A percentile compares a stretch with the other conserved stretches of the same genome.
Evolutionary conservation across 768 basidiomycete species (phyloP).

Genomic region (Kwoniella dejecticola): DNA sequence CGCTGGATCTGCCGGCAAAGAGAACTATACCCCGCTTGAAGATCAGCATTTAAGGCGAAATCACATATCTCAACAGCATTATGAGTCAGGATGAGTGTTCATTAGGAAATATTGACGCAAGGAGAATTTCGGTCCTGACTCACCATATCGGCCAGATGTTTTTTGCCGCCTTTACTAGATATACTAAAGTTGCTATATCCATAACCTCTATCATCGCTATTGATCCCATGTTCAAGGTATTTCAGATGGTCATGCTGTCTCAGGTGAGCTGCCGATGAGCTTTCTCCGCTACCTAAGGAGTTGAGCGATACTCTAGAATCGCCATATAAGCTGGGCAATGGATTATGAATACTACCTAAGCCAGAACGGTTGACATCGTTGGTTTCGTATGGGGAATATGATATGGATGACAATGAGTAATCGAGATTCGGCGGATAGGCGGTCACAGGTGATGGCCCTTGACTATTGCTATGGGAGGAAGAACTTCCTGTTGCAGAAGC

Average conservation of each 20-base stretch:
- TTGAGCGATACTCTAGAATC: conserved; percentile 34
- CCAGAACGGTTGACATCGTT: conserved; percentile 9
- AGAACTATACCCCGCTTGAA: too few species aligned
- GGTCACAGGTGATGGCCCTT: conserved; percentile 12
- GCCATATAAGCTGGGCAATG: conserved; percentile 34
- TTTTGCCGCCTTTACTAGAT: conserved; percentile 43
- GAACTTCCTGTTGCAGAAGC: conserved; percentile 5
- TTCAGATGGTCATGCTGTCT: conserved; percentile 34
- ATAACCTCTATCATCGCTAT: conserved; percentile 17
- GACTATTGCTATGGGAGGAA: background rate
- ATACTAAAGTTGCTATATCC: conserved; percentile 39
- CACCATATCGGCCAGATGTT: conserved; percentile 44
- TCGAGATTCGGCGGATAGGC: conserved; percentile 43
- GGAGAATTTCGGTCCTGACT: too few species aligned
- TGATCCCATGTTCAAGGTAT: background rate
- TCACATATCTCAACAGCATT: too few species aligned
- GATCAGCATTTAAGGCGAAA: too few species aligned
- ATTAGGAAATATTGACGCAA: too few species aligned
- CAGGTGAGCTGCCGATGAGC: conserved; percentile 35
- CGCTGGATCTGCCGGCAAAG: conserved; percentile 48
- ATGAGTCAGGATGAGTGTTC: too few species aligned
- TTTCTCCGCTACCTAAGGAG: conserved; percentile 34
- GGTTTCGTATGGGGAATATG: conserved; percentile 34
- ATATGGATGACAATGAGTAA: conserved; percentile 33
- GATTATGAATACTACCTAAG: conserved; percentile 11